phyloP scores from a whole-genome alignment of 163 green algal genomes.

The Scenedesmus sp. region DNA sequence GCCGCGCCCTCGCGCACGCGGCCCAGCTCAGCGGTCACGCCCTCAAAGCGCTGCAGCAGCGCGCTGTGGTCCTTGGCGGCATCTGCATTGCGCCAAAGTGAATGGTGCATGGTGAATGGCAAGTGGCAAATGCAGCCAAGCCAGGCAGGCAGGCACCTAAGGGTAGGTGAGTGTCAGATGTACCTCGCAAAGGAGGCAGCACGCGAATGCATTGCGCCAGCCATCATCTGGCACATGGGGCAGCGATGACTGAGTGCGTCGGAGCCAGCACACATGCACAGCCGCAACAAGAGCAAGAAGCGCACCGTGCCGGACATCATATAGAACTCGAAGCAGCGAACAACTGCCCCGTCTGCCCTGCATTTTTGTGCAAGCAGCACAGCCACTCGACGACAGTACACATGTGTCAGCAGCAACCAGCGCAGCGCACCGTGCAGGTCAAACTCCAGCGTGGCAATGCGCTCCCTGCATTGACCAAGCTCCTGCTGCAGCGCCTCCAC shows the following conservation, averaged over 20 bases:
- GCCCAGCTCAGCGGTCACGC: background rate
- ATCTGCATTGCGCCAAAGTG: background rate
- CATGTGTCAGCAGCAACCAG: background rate
- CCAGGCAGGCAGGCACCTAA: background rate
- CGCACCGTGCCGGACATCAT: no score
- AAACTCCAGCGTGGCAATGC: background rate
- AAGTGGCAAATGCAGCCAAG: background rate
- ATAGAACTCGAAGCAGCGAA: no score
- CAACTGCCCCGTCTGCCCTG: no score
- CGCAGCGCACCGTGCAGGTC: slow-evolving; percentile 18
- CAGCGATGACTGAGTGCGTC: background rate
- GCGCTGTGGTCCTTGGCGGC: background rate
- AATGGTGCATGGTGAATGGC: no score
- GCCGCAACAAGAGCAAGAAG: background rate
- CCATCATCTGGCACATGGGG: background rate
- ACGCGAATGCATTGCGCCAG: no score
- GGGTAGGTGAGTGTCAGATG: background rate
- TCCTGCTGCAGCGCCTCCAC: slow-evolving; percentile 27
- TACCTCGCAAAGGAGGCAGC: background rate
- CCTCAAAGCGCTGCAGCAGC: slow-evolving; percentile 18
- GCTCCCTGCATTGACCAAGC: background rate
- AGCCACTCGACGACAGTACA: background rate
- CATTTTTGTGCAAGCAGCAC: background rate
- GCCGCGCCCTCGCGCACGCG: slow-evolving; percentile 1
- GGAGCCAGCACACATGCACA: background rate